phyloP scores from a whole-genome alignment of 2,329 filamentous ascomycete species.

The Trichoderma cornu-damae region DNA sequence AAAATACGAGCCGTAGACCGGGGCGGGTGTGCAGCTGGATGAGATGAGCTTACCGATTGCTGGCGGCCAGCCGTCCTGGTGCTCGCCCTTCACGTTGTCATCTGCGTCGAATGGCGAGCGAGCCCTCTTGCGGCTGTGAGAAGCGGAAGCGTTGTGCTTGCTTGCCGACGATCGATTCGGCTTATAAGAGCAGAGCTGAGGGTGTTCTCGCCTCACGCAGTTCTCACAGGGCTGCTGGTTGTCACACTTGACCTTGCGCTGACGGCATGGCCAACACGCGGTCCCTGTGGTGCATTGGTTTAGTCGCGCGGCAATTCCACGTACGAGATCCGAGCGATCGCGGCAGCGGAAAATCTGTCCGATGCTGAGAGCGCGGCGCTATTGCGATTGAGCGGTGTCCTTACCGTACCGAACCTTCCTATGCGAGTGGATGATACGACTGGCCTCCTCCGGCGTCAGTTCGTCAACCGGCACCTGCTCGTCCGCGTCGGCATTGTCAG shows the following conservation, averaged over 20 bases:
- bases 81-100: constrained; percentile 33
- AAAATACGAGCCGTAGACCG: not conserved
- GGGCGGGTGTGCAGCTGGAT: not conserved
- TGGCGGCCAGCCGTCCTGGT: constrained; percentile 40
- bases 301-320: constrained; percentile 1
- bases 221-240: constrained; percentile 65
- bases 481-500: constrained; percentile 40
- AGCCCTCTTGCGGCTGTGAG: constrained; percentile 33
- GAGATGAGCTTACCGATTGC: constrained; percentile 34
- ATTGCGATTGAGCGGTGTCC: not conserved
- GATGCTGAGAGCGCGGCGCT: not conserved
- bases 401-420: constrained; percentile 64
- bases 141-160: constrained; percentile 30
- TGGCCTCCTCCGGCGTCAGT: constrained; percentile 60
- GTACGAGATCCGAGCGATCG: not conserved
- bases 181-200: constrained; percentile 61
- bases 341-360: not conserved
- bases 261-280: constrained; percentile 62
- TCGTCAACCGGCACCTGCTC: constrained; percentile 48
- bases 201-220: constrained; percentile 61
- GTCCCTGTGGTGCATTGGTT: constrained; percentile 41
- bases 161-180: constrained; percentile 47
- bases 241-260: constrained; percentile 65
- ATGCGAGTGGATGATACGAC: constrained; percentile 63
- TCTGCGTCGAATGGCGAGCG: constrained; percentile 33